These are phyloP conservation scores for Euphorbia lathyris DNA, from an alignment of 345 rosid genomes.

Conservation along the genomic window DNA sequence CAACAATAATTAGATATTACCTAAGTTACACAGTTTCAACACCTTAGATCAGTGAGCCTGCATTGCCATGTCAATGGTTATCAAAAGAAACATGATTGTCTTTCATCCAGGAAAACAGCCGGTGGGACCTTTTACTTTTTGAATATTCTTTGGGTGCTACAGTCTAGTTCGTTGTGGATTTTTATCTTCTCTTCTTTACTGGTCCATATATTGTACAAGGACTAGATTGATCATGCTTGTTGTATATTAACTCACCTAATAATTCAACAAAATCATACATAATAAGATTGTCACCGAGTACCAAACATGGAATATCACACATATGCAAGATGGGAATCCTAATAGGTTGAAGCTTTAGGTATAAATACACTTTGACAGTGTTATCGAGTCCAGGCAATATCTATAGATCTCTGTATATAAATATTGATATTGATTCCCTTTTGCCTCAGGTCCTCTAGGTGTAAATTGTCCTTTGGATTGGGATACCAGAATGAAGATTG, in stretches of 20 bases:
- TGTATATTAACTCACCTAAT: not conserved
- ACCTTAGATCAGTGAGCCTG: not conserved
- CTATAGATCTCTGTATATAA: too few relatives aligned
- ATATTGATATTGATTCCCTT: constrained; percentile 16
- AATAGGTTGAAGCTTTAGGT: too few relatives aligned
- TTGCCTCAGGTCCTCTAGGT: constrained; percentile 78
- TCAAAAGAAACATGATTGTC: not conserved
- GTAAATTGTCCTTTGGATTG: constrained; percentile 90
- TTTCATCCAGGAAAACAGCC: too few relatives aligned
- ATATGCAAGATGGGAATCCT: too few relatives aligned
- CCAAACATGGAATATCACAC: too few relatives aligned
- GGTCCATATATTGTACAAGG: not conserved
- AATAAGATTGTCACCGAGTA: too few relatives aligned
- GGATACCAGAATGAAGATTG: constrained; percentile 98
- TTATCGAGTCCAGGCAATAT: too few relatives aligned
- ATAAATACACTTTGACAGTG: too few relatives aligned
- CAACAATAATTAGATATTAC: not conserved
- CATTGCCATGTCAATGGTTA: not conserved
- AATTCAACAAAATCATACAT: not conserved
- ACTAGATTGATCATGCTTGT: not conserved
- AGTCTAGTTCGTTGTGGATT: too few relatives aligned
- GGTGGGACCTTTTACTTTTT: too few relatives aligned
- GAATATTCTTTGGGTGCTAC: too few relatives aligned
- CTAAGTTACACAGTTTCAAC: not conserved
- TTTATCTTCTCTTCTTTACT: not conserved